A percentile compares a stretch with the other conserved stretches of the same genome.
Evolutionary conservation across 306 rosid genomes (phyloP).

Genomic region (Casuarina cunninghamiana): DNA sequence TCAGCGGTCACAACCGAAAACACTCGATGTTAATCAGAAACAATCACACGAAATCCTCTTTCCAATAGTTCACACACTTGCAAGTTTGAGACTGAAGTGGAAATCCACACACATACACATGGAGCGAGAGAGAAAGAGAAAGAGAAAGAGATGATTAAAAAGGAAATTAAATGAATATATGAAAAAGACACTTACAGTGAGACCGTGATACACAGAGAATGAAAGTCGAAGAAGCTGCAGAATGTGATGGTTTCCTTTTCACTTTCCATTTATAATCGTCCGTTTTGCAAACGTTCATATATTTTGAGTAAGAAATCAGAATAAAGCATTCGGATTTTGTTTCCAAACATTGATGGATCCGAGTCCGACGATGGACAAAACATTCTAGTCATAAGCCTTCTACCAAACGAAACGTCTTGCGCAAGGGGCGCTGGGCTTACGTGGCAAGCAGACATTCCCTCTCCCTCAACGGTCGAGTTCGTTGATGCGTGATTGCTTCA

Average conservation of each 20-base stretch:
- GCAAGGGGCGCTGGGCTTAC: too few species aligned
- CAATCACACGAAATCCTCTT: not conserved
- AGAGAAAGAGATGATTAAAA: not conserved
- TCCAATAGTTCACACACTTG: not conserved
- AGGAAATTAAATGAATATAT: not conserved
- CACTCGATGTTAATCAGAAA: not conserved
- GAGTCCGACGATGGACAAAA: too few species aligned
- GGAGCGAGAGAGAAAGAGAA: not conserved
- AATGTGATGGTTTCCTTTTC: not conserved
- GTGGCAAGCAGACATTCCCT: too few species aligned
- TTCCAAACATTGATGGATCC: too few species aligned
- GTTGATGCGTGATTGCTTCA: too few species aligned
- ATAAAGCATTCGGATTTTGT: not conserved
- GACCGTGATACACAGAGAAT: not conserved
- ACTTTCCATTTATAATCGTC: not conserved
- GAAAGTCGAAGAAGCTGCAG: not conserved
- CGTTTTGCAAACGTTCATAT: too few species aligned
- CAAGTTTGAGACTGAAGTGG: too few species aligned
- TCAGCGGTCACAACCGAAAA: not conserved
- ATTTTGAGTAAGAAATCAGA: too few species aligned
- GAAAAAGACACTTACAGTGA: not conserved
- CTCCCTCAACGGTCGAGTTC: too few species aligned
- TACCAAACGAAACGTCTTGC: too few species aligned
- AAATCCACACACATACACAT: not conserved
- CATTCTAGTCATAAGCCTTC: too few species aligned